These are phyloP conservation scores for Flagelloscypha sp. DNA, from an alignment of 768 basidiomycete genomes.

Conservation along the genomic window DNA sequence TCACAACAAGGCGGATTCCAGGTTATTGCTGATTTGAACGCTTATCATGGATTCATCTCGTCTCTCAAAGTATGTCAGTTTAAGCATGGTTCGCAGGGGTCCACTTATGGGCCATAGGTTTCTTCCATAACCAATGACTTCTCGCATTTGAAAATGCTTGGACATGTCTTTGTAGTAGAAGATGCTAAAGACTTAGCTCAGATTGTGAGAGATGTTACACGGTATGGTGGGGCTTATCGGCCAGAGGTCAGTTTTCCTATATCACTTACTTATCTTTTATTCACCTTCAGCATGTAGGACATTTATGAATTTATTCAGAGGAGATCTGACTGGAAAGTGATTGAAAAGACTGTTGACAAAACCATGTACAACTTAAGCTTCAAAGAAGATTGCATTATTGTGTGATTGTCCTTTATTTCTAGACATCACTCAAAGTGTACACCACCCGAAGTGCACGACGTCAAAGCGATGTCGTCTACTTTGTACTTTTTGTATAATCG, in stretches of 20 bases:
- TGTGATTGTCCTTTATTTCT: too few relatives aligned
- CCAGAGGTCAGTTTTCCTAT: conserved; percentile 60
- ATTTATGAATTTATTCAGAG: conserved; percentile 95
- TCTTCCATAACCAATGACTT: conserved; percentile 84
- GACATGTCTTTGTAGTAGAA: conserved; percentile 91
- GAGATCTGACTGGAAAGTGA: conserved; percentile 96
- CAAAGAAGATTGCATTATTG: conserved; percentile 80
- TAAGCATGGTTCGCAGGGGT: background rate
- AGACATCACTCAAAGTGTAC: too few relatives aligned
- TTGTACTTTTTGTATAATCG: too few relatives aligned
- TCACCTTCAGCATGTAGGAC: conserved; percentile 38
- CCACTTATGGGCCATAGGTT: conserved; percentile 33
- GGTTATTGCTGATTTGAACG: conserved; percentile 92
- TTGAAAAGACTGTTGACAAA: conserved; percentile 93
- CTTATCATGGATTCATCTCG: conserved; percentile 83
- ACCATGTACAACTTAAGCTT: conserved; percentile 91
- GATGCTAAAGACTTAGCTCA: conserved; percentile 95
- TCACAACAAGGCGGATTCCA: conserved; percentile 91
- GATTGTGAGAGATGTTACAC: conserved; percentile 89
- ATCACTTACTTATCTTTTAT: conserved; percentile 1
- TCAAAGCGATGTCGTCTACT: too few relatives aligned
- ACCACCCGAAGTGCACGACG: too few relatives aligned
- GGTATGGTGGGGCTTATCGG: conserved; percentile 91
- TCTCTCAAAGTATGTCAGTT: conserved; percentile 61
- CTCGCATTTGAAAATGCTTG: conserved; percentile 92